Conservation (phyloP, 352 stramenopile species). For the Phytopythium aichiense region DNA sequence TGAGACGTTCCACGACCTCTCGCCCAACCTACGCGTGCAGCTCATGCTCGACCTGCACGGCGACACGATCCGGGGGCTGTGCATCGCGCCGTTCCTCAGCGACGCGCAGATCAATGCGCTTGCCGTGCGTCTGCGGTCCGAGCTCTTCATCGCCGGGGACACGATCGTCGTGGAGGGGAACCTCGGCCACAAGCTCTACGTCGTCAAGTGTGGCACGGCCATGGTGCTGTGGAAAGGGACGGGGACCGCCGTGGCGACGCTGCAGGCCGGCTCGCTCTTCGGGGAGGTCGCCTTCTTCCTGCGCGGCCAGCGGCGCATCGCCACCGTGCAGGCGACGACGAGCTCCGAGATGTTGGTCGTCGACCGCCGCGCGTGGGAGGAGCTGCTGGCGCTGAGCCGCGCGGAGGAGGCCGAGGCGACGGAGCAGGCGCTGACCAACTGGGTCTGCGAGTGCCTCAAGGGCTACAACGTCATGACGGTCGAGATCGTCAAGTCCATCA, state of each 20-base stretch:
- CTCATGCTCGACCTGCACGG: slow-evolving; percentile 77
- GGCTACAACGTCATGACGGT: slow-evolving; percentile 72
- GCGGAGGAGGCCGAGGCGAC: slow-evolving; percentile 33
- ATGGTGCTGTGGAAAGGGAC: slow-evolving; percentile 70
- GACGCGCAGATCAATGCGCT: slow-evolving; percentile 50
- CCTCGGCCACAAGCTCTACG: slow-evolving; percentile 61
- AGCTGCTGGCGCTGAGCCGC: slow-evolving; percentile 40
- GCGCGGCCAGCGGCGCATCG: slow-evolving; percentile 47
- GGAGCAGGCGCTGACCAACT: slow-evolving; percentile 36
- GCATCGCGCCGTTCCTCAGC: slow-evolving; percentile 52
- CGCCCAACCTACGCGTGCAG: slow-evolving; percentile 56
- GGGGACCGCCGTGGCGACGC: slow-evolving; percentile 52
- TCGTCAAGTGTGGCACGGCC: slow-evolving; percentile 58
- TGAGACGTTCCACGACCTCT: slow-evolving; percentile 67
- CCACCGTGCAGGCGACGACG: slow-evolving; percentile 54
- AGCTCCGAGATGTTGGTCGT: slow-evolving; percentile 63
- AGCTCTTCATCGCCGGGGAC: slow-evolving; percentile 72
- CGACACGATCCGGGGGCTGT: slow-evolving; percentile 38
- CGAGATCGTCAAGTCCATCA: slow-evolving; percentile 70
- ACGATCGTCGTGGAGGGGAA: slow-evolving; percentile 68
- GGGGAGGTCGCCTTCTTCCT: slow-evolving; percentile 77
- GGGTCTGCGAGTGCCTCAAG: slow-evolving; percentile 59
- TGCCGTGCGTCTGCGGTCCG: slow-evolving; percentile 52
- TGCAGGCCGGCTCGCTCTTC: slow-evolving; percentile 57
- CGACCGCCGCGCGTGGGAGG: slow-evolving; percentile 44